Conservation (phyloP, 148 eudicot genomes). For the Vaccinium darrowii region DNA sequence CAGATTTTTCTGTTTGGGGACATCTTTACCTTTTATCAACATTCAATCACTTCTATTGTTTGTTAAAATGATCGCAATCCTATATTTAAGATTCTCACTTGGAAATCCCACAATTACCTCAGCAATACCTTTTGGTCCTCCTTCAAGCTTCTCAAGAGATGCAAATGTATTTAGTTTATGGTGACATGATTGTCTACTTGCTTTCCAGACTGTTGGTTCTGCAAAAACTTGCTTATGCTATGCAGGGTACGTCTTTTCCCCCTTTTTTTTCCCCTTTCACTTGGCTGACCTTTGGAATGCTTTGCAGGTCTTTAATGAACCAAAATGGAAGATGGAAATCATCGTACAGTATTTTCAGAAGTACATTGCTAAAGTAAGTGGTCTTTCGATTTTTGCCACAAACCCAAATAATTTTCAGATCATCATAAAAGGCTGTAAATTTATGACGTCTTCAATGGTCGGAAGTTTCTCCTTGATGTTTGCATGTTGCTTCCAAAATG, state of each 20-base stretch:
- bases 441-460: neutral
- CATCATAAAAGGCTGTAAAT: conserved; percentile 11
- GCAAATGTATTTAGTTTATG: neutral
- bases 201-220: conserved; percentile 8
- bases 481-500: neutral
- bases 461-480: neutral
- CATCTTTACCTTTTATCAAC: neutral
- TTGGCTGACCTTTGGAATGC: conserved; percentile 18
- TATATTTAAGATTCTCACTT: neutral
- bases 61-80: neutral
- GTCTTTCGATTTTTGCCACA: neutral
- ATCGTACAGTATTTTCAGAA: conserved; percentile 69
- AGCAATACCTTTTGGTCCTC: neutral
- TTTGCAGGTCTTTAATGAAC: conserved; percentile 69
- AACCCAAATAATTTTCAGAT: neutral
- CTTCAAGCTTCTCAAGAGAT: neutral
- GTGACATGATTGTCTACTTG: neutral
- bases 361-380: conserved; percentile 71
- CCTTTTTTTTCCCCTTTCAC: neutral
- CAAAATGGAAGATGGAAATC: conserved; percentile 71
- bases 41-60: neutral
- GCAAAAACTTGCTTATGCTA: neutral
- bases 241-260: neutral
- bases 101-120: neutral
- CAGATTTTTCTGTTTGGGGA: neutral